These are phyloP conservation scores for Saposhnikovia divaricata DNA, from an alignment of 129 eudicot genomes.

Conservation along the genomic window DNA sequence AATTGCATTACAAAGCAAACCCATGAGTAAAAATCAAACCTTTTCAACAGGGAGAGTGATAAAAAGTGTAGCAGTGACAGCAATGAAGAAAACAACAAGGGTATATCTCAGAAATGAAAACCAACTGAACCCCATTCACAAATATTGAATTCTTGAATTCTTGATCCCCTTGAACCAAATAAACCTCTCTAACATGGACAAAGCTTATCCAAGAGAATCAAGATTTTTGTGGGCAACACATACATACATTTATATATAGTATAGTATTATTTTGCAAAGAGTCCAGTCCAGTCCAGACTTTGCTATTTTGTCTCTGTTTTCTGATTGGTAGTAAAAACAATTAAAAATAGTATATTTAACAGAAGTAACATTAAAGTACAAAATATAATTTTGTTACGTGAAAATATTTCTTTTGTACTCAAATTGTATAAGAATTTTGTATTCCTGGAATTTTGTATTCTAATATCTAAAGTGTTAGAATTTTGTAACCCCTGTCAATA, in stretches of 20 bases:
- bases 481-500: no score
- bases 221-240: neutral
- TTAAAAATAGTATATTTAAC: no score
- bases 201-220: neutral
- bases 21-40: constrained; percentile 30
- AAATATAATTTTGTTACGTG: no score
- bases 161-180: neutral
- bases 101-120: constrained; percentile 29
- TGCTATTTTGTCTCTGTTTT: no score
- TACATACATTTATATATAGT: neutral
- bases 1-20: neutral
- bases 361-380: no score
- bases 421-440: no score
- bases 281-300: neutral
- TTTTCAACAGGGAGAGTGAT: constrained; percentile 70
- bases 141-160: neutral
- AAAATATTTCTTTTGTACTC: no score
- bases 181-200: neutral
- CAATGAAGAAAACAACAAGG: constrained; percentile 42
- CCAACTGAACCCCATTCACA: constrained; percentile 52
- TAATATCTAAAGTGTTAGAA: no score
- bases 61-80: constrained; percentile 53
- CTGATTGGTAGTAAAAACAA: no score
- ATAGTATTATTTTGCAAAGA: neutral
- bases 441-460: no score